phyloP scores from a whole-genome alignment of 73 alveolate species.

The Breviolum minutum region DNA sequence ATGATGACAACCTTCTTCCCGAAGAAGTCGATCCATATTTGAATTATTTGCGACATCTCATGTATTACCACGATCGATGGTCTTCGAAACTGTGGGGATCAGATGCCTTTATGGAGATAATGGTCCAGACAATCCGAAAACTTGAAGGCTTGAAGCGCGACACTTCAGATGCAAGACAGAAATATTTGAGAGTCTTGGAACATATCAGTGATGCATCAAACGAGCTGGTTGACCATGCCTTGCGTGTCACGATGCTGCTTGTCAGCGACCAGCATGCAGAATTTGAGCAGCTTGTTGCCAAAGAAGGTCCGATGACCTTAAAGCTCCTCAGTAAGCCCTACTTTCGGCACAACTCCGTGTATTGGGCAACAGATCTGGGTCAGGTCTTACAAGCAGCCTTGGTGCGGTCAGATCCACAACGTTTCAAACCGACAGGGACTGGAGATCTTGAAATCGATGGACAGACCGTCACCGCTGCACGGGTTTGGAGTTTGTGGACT shows the following conservation, averaged over 20 bases:
- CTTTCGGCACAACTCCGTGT: slow-evolving; percentile 31
- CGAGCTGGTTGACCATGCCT: slow-evolving; percentile 57
- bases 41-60: slow-evolving; percentile 51
- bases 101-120: slow-evolving; percentile 47
- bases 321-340: slow-evolving; percentile 25
- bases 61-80: slow-evolving; percentile 88
- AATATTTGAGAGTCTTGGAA: slow-evolving; percentile 66
- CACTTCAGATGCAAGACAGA: slow-evolving; percentile 58
- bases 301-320: slow-evolving; percentile 76
- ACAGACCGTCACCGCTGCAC: slow-evolving; percentile 10
- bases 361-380: slow-evolving; percentile 68
- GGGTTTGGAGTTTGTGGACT: slow-evolving; percentile 72
- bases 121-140: slow-evolving; percentile 69
- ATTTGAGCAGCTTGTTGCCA: slow-evolving; percentile 53
- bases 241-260: slow-evolving; percentile 52
- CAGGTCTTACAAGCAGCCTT: slow-evolving; percentile 61
- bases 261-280: slow-evolving; percentile 70
- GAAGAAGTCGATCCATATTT: slow-evolving; percentile 69
- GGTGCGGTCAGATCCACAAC: slow-evolving; percentile 80
- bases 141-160: slow-evolving; percentile 64
- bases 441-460: not conserved
- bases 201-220: slow-evolving; percentile 45
- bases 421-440: slow-evolving; percentile 42
- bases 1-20: slow-evolving; percentile 49
- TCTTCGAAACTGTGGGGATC: slow-evolving; percentile 71